Conservation (phyloP, 139 green algal genomes). For the Chlorella sp. region DNA sequence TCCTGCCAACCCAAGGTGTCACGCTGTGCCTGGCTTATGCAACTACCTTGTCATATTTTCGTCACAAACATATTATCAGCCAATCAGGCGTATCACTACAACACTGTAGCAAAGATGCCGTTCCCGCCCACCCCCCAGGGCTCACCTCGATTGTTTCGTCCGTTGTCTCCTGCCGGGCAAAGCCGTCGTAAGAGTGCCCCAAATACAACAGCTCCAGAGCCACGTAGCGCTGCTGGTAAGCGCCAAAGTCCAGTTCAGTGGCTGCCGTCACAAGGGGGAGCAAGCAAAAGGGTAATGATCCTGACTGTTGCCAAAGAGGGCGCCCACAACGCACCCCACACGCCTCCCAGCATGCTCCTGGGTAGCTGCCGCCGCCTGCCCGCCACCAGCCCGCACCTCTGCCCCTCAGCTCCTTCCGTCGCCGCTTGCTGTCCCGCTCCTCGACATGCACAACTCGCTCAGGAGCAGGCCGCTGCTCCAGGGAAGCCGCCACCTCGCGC, state of each 20-base stretch:
- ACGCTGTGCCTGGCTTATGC: background rate
- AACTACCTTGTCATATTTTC: no score
- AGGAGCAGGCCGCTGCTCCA: background rate
- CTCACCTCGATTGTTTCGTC: slow-evolving; percentile 81
- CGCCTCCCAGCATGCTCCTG: background rate
- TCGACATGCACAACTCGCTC: background rate
- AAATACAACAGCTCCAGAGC: slow-evolving; percentile 88
- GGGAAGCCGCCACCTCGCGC: slow-evolving; percentile 12
- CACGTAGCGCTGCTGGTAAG: slow-evolving; percentile 67
- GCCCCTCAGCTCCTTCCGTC: background rate
- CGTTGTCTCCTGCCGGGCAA: slow-evolving; percentile 78
- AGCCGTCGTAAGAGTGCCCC: slow-evolving; percentile 81
- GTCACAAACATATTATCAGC: no score
- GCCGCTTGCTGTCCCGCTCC: slow-evolving; percentile 6
- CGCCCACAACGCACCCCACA: background rate
- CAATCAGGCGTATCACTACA: no score
- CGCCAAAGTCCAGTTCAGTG: slow-evolving; percentile 46
- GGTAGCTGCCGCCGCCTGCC: background rate
- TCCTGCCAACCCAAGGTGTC: background rate
- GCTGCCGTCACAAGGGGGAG: background rate
- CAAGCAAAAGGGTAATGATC: background rate
- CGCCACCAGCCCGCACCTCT: background rate
- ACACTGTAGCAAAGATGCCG: no score
- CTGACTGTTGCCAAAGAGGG: background rate
- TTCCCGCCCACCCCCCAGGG: background rate